A percentile compares a stretch with the other conserved stretches of the same genome.
Evolutionary conservation across 2,329 filamentous ascomycete genomes (phyloP).

Genomic region (Hypoxylon sp.): DNA sequence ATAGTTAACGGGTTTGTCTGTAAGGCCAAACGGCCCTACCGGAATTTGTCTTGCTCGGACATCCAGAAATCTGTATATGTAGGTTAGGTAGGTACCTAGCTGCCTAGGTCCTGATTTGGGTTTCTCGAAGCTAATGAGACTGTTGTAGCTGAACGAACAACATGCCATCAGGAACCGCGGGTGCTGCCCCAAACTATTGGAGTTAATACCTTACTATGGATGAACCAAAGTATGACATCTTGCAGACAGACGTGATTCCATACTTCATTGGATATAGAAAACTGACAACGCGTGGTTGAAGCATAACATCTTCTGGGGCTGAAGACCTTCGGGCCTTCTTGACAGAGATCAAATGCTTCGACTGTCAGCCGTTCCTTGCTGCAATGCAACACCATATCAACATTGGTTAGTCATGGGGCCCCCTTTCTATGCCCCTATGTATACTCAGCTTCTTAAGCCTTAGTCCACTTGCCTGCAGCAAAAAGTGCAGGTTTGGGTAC

Average conservation of each 20-base stretch:
- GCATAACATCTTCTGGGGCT: not conserved
- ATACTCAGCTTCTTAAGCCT: constrained; percentile 8
- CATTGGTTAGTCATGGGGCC: constrained; percentile 3
- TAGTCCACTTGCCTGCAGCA: constrained; percentile 8
- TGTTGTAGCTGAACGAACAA: not conserved
- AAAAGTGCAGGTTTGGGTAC: constrained; percentile 12
- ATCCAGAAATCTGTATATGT: not conserved
- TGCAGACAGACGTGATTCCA: not conserved
- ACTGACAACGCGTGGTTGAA: not conserved
- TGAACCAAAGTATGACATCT: not conserved
- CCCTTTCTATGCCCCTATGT: not conserved
- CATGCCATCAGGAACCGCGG: not conserved
- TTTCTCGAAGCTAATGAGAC: no score
- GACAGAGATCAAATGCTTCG: constrained; percentile 1
- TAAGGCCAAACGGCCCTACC: not conserved
- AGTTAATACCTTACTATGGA: not conserved
- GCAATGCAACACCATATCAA: constrained; percentile 5
- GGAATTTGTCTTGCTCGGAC: not conserved
- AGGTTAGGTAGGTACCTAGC: no score
- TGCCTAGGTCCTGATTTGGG: not conserved
- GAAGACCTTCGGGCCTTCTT: constrained; percentile 30
- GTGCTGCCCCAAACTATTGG: not conserved
- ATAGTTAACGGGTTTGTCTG: not conserved
- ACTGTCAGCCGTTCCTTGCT: constrained; percentile 8
- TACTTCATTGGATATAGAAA: not conserved